phyloP scores from a whole-genome alignment of 1,284 basidiomycete species.

The Gomphus sp. region DNA sequence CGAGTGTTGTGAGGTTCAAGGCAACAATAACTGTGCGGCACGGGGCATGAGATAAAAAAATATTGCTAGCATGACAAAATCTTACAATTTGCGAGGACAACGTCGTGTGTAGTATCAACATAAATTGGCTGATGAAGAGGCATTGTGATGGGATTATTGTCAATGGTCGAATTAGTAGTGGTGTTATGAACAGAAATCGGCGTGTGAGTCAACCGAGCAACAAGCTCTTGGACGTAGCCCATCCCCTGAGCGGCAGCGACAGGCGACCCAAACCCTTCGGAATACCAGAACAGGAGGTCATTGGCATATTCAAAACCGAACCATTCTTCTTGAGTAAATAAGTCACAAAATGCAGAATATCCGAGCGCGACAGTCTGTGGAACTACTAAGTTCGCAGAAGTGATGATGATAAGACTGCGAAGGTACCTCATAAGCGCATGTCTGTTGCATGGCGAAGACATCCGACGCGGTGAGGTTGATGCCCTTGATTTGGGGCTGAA shows the following conservation, averaged over 20 bases:
- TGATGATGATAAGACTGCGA: background rate
- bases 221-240: slow-evolving; percentile 77
- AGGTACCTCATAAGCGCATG: slow-evolving; percentile 71
- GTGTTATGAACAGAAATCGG: slow-evolving; percentile 63
- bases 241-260: slow-evolving; percentile 73
- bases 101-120: slow-evolving; percentile 81
- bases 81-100: slow-evolving; percentile 58
- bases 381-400: background rate
- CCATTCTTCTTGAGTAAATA: slow-evolving; percentile 89
- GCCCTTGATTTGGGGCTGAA: slow-evolving; percentile 52
- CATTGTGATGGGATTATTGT: slow-evolving; percentile 64
- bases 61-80: background rate
- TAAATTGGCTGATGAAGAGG: slow-evolving; percentile 76
- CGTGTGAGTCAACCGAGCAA: slow-evolving; percentile 71
- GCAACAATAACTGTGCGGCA: slow-evolving; percentile 32
- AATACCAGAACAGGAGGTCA: slow-evolving; percentile 46
- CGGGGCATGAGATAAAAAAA: background rate
- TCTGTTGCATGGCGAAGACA: slow-evolving; percentile 61
- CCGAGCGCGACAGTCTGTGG: slow-evolving; percentile 82
- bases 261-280: slow-evolving; percentile 73
- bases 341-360: slow-evolving; percentile 80
- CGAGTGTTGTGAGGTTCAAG: slow-evolving; percentile 36
- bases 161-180: slow-evolving; percentile 72
- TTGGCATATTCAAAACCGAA: slow-evolving; percentile 79
- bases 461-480: slow-evolving; percentile 65